phyloP scores from a whole-genome alignment of 2,329 filamentous ascomycete species.

The Ophiocordyceps unilateralis region DNA sequence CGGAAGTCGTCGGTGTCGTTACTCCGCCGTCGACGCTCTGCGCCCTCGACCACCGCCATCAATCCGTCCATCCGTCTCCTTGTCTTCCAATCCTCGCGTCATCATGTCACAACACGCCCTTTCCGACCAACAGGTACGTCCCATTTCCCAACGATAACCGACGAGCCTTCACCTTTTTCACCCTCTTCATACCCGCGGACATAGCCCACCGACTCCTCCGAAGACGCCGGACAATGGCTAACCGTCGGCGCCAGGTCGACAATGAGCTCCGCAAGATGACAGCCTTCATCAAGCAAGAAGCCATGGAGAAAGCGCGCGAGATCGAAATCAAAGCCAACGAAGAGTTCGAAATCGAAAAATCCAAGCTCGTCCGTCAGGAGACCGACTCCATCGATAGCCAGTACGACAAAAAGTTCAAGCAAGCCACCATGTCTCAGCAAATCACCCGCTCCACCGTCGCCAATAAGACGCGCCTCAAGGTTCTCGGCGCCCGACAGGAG shows the following conservation, averaged over 20 bases:
- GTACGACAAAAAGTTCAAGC: constrained; percentile 99
- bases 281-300: constrained; percentile 98
- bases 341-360: constrained; percentile 98
- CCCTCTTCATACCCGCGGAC: too few relatives aligned
- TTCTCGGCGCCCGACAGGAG: constrained; percentile 76
- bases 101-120: constrained; percentile 93
- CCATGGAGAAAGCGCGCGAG: constrained; percentile 88
- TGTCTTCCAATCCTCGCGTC: constrained; percentile 15
- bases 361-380: constrained; percentile 92
- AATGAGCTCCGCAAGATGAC: constrained; percentile 99
- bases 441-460: constrained; percentile 91
- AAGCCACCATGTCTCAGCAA: constrained; percentile 95
- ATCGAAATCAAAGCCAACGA: constrained; percentile 98
- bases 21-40: not conserved
- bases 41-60: not conserved
- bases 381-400: constrained; percentile 77
- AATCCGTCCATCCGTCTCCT: constrained; percentile 3
- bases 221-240: not conserved
- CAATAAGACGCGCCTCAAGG: constrained; percentile 87
- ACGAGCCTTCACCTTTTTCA: too few relatives aligned
- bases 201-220: too few relatives aligned
- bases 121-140: constrained; percentile 87
- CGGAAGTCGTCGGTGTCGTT: not conserved
- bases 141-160: too few relatives aligned
- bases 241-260: constrained; percentile 54